Evolutionary conservation across 2,329 filamentous ascomycete species (phyloP).

Genomic region (Sporothrix mexicana): DNA sequence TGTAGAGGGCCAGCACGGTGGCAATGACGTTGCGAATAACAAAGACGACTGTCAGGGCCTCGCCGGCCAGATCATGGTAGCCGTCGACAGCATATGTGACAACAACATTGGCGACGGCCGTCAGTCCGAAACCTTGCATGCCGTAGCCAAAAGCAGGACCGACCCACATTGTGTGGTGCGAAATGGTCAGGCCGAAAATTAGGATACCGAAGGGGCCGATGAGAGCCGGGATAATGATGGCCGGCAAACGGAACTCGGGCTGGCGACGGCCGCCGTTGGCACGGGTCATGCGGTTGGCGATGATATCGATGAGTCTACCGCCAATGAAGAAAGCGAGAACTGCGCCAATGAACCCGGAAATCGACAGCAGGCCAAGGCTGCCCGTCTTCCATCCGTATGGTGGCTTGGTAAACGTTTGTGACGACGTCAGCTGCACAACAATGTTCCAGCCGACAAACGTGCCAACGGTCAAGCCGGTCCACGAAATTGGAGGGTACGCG

Average conservation of each 20-base stretch:
- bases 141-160: neutral
- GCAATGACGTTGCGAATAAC: neutral
- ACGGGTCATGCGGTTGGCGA: slow-evolving; percentile 13
- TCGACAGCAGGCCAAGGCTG: neutral
- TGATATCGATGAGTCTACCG: slow-evolving; percentile 13
- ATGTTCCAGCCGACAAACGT: slow-evolving; percentile 11
- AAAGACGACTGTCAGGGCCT: neutral
- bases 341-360: neutral
- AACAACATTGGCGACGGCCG: slow-evolving; percentile 2
- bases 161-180: slow-evolving; percentile 4
- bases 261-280: slow-evolving; percentile 23
- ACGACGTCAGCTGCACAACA: neutral
- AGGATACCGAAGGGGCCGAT: slow-evolving; percentile 9
- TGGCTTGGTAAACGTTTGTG: neutral
- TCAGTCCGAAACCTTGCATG: neutral
- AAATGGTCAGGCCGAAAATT: neutral
- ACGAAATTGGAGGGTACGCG: neutral
- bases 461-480: neutral
- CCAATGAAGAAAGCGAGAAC: neutral
- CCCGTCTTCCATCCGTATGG: neutral
- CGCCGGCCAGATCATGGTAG: neutral
- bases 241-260: slow-evolving; percentile 21
- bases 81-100: neutral
- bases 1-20: slow-evolving; percentile 2
- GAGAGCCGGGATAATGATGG: slow-evolving; percentile 14